Evolutionary conservation across 2,329 filamentous ascomycete genomes (phyloP).

Genomic region (Ambrosiella xylebori): DNA sequence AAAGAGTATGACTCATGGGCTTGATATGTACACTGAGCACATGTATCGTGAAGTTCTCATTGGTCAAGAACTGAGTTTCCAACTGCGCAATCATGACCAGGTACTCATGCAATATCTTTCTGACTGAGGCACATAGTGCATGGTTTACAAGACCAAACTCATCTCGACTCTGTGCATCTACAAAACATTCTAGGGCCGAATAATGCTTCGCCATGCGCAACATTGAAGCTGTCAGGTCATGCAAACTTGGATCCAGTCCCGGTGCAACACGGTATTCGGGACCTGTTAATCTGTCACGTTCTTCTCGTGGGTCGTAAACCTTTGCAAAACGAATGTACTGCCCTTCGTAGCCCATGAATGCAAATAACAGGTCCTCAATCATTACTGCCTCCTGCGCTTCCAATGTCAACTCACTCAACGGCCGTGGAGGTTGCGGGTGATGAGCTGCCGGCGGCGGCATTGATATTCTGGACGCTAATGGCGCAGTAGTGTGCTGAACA

Average conservation of each 20-base stretch:
- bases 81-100: conserved; percentile 82
- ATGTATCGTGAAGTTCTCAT: conserved; percentile 77
- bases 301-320: conserved; percentile 64
- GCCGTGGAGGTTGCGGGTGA: conserved; percentile 45
- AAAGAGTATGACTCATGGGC: conserved; percentile 77
- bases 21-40: conserved; percentile 83
- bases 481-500: conserved; percentile 48
- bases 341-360: conserved; percentile 98
- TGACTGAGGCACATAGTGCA: conserved; percentile 84
- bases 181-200: conserved; percentile 74
- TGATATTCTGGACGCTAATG: conserved; percentile 49
- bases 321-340: conserved; percentile 83
- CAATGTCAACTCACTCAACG: conserved; percentile 54
- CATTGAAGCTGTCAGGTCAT: conserved; percentile 76
- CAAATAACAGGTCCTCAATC: conserved; percentile 78
- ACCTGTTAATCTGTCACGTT: conserved; percentile 73
- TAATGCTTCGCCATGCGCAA: conserved; percentile 90
- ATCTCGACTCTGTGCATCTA: conserved; percentile 83
- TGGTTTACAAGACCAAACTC: conserved; percentile 93
- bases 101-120: conserved; percentile 84
- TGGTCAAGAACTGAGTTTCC: conserved; percentile 82
- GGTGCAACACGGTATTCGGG: conserved; percentile 64
- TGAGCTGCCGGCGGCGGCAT: conserved; percentile 58
- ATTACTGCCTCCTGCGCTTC: conserved; percentile 75
- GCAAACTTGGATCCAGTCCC: conserved; percentile 77